Evolutionary conservation across 1,139 yeast genomes (phyloP).

Genomic region (Yarrowia galli): DNA sequence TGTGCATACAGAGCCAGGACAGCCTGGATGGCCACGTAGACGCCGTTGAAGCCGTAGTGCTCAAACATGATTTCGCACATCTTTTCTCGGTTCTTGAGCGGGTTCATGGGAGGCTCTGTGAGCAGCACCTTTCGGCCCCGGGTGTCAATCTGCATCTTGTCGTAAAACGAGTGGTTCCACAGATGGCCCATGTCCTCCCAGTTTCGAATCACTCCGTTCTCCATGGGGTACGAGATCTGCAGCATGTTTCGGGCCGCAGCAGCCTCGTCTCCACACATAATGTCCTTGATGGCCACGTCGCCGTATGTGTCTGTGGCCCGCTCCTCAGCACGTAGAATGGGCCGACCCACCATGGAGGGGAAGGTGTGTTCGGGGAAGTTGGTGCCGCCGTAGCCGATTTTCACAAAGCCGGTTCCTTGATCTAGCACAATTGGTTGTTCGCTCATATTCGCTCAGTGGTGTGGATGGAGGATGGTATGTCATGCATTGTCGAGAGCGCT

Average conservation of each 20-base stretch:
- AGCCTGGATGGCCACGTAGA: slow-evolving; percentile 97
- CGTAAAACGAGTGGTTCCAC: slow-evolving; percentile 98
- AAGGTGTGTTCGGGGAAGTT: slow-evolving; percentile 98
- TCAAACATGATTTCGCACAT: slow-evolving; percentile 99
- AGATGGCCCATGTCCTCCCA: slow-evolving; percentile 99
- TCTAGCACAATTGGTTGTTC: slow-evolving; percentile 67
- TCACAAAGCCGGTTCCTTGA: slow-evolving; percentile 95
- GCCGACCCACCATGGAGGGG: slow-evolving; percentile 98
- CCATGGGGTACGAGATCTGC: slow-evolving; percentile 97
- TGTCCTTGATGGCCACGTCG: slow-evolving; percentile 70
- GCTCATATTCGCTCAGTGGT: slow-evolving; percentile 37
- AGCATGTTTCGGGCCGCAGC: slow-evolving; percentile 86
- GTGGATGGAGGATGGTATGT: slow-evolving; percentile 6
- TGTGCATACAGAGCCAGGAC: slow-evolving; percentile 97
- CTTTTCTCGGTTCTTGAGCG: slow-evolving; percentile 86
- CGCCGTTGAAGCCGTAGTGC: slow-evolving; percentile 93
- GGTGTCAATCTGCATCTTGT: slow-evolving; percentile 80
- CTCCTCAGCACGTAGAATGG: slow-evolving; percentile 96
- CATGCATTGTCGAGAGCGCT: slow-evolving; percentile 6
- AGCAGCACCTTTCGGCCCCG: slow-evolving; percentile 80
- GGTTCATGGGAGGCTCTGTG: slow-evolving; percentile 99
- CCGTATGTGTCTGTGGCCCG: slow-evolving; percentile 64
- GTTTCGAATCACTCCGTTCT: slow-evolving; percentile 93
- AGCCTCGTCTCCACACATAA: slow-evolving; percentile 98
- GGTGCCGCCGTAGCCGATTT: slow-evolving; percentile 93